phyloP scores from a whole-genome alignment of 495 filamentous ascomycete genomes.

The Aspergillus steynii region DNA sequence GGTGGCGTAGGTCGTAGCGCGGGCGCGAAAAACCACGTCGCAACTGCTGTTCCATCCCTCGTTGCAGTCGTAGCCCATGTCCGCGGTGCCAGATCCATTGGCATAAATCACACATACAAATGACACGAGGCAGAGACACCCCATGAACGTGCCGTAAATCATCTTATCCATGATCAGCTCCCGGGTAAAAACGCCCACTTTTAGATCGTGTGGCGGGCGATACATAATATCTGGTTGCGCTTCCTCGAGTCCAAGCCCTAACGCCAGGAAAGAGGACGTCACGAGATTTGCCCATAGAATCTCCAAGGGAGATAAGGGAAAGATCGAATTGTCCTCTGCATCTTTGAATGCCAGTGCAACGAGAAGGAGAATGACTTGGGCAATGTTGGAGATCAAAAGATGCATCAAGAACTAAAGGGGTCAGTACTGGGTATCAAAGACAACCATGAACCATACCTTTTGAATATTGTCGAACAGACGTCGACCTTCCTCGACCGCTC shows the following conservation, averaged over 20 bases:
- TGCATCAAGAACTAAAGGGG: conserved; percentile 62
- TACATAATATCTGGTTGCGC: conserved; percentile 68
- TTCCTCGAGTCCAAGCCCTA: conserved; percentile 71
- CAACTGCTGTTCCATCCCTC: conserved; percentile 54
- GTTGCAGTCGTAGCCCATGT: conserved; percentile 70
- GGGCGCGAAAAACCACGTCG: conserved; percentile 68
- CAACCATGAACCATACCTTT: conserved; percentile 42
- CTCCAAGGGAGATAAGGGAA: conserved; percentile 71
- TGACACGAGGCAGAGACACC: conserved; percentile 62
- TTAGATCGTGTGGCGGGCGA: conserved; percentile 67
- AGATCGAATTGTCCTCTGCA: conserved; percentile 60
- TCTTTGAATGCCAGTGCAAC: conserved; percentile 75
- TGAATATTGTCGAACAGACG: conserved; percentile 80
- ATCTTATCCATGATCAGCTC: conserved; percentile 73
- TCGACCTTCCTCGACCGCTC: conserved; percentile 70
- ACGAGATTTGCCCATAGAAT: conserved; percentile 81
- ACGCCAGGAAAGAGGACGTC: conserved; percentile 72
- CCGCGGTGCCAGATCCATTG: conserved; percentile 53
- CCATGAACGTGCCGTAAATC: conserved; percentile 71
- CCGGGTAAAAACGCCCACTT: conserved; percentile 67
- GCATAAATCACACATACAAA: conserved; percentile 72
- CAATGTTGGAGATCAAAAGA: conserved; percentile 70
- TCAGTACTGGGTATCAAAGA: not conserved
- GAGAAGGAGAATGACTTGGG: conserved; percentile 70
- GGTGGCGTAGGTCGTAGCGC: conserved; percentile 74